Base-by-base conservation (phyloP, 2,329 filamentous ascomycete genomes). In the Alternaria sp. region DNA sequence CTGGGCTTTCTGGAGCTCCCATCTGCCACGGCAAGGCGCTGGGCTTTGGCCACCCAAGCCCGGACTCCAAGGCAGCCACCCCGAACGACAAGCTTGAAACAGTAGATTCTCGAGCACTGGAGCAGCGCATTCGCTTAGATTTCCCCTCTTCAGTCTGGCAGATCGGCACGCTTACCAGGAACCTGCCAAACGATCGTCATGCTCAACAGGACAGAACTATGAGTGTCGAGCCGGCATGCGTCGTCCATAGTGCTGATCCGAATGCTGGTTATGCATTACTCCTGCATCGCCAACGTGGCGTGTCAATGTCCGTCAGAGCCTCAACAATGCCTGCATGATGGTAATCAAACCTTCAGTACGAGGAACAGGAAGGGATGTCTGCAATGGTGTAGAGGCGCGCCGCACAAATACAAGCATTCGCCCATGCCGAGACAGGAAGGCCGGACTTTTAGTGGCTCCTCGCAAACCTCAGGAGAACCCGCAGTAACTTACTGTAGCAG, bases 361-460 rank as follows among this genome's bases (percentile, higher is more conserved):
- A 44, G n/a, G n/a, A 46, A 40, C 45, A 54, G 11, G 38, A 60
- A 62, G 54, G 58, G 48, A 52, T 60, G 38, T 54, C 48, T 36
- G 22, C 22, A 38, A 14, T 34, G 48, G 40, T 22, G 22, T 27
- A 34, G 53, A 62, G 61, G 38, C 60, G 60, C 34, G 41, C 61
- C 52, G 58, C 66, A 68, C 68, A 63, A 67, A 69, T 64, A 64
- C 63, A 67, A 67, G 67, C 59, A 64, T 63, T 55, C 44, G 63
- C 61, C 61, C 57, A 62, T 65, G 64, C 62, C 48, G 51, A 53
- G 54, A 53, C 59, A 59, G 60, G 65, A 62, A 64, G 59, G 62
- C 56, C 61, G 59, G 44, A 53, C 28, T 58, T 48, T 44, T 63
- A 30, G 62, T 66, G 61, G 60, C 64, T 69, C 55, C 63, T 57